These are phyloP conservation scores for Saksenaea vasiformis DNA, from an alignment of 371 early-diverging fungal genomes.

Conservation along the genomic window DNA sequence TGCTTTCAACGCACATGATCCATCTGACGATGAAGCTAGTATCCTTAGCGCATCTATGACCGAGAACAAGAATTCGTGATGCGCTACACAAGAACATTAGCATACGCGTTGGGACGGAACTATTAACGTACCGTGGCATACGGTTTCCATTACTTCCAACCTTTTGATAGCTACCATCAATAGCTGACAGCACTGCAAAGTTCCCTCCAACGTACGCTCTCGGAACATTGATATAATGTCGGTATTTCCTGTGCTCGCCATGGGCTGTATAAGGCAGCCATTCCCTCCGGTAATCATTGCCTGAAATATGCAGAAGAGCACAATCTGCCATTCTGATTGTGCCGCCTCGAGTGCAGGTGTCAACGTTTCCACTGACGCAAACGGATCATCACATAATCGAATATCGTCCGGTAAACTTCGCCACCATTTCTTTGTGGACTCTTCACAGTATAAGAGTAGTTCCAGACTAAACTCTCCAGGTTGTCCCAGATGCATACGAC, in stretches of 20 bases:
- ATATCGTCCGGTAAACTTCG: neutral
- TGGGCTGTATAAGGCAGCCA: neutral
- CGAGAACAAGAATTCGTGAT: neutral
- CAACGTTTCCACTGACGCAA: neutral
- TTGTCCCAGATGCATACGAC: neutral
- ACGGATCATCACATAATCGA: neutral
- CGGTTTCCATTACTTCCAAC: neutral
- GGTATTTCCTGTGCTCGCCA: neutral
- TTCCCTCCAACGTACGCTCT: neutral
- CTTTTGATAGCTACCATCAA: neutral
- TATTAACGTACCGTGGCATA: neutral
- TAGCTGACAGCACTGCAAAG: neutral
- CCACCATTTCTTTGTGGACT: neutral
- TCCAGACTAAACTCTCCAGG: slow-evolving; percentile 1
- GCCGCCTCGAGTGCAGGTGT: neutral
- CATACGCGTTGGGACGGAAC: neutral
- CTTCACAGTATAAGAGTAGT: neutral
- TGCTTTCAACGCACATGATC: neutral
- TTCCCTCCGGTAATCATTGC: neutral
- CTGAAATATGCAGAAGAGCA: neutral
- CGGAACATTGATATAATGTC: neutral
- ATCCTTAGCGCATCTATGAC: neutral
- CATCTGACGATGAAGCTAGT: neutral
- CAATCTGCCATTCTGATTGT: neutral
- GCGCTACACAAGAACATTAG: neutral